Evolutionary conservation across 108 stramenopile genomes (phyloP).

Genomic region (Fragilaria radians): DNA sequence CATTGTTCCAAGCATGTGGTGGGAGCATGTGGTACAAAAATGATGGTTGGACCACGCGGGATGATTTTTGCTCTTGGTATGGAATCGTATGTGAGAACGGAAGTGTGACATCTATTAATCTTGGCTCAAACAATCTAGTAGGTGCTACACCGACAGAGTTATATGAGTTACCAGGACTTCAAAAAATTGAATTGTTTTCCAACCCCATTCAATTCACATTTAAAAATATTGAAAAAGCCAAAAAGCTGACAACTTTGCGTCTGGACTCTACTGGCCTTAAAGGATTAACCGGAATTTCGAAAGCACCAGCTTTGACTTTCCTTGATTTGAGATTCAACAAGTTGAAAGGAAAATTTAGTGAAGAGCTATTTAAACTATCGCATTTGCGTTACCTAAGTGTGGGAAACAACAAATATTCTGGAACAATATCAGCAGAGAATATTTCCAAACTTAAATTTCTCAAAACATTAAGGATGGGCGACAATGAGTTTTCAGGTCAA

Average conservation of each 20-base stretch:
- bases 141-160: conserved; percentile 48
- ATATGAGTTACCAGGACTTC: conserved; percentile 36
- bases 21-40: conserved; percentile 38
- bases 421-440: conserved; percentile 14
- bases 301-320: conserved; percentile 17
- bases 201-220: conserved; percentile 49
- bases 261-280: conserved; percentile 44
- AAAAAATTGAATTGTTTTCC: conserved; percentile 38
- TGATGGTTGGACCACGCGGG: conserved; percentile 31
- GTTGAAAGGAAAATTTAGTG: conserved; percentile 28
- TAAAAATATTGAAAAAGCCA: conserved; percentile 31
- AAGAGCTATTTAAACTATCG: conserved; percentile 29
- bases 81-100: conserved; percentile 49
- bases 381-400: conserved; percentile 36
- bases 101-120: conserved; percentile 39
- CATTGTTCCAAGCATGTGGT: conserved; percentile 31
- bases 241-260: conserved; percentile 33
- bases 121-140: conserved; percentile 53
- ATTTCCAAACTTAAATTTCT: conserved; percentile 12
- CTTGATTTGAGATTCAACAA: conserved; percentile 45
- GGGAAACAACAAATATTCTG: conserved; percentile 33
- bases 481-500: conserved; percentile 11
- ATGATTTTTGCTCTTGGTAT: conserved; percentile 54
- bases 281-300: background rate
- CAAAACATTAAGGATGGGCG: conserved; percentile 1